A percentile compares a stretch with the other conserved stretches of the same genome.
phyloP scores from a whole-genome alignment of 352 stramenopile genomes.

The Pelagophyceae sp. region DNA sequence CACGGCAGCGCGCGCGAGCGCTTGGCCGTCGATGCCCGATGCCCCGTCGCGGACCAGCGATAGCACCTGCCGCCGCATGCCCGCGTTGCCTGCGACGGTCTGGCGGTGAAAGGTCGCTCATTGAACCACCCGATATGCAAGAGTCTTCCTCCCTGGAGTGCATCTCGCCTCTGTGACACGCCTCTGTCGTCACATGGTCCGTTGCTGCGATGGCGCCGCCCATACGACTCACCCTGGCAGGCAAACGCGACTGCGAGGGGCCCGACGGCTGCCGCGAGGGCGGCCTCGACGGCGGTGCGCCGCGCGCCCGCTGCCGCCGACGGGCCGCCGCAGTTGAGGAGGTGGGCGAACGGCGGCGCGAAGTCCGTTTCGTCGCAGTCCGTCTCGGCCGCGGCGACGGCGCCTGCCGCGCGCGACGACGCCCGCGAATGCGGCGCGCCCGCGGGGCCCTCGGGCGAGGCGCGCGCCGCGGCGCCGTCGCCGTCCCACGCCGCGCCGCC shows the following conservation, averaged over 20 bases:
- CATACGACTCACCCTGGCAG: constrained; percentile 3
- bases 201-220: no score
- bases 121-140: neutral
- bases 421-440: no score
- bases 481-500: neutral
- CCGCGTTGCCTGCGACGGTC: neutral
- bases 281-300: neutral
- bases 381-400: no score
- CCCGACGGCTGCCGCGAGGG: neutral
- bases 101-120: neutral
- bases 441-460: no score
- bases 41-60: neutral
- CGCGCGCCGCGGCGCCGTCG: no score
- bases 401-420: neutral
- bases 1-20: neutral
- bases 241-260: neutral
- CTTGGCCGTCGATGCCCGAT: neutral
- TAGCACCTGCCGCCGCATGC: constrained; percentile 4
- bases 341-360: neutral
- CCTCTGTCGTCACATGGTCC: no score
- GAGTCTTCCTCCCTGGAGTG: no score
- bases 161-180: no score
- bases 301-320: neutral
- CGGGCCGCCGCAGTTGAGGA: neutral
- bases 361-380: neutral